Percentiles rank a stretch among this genome's conserved stretches.
phyloP scores from a whole-genome alignment of 2,329 filamentous ascomycete genomes.

The Colletotrichum australisinense region DNA sequence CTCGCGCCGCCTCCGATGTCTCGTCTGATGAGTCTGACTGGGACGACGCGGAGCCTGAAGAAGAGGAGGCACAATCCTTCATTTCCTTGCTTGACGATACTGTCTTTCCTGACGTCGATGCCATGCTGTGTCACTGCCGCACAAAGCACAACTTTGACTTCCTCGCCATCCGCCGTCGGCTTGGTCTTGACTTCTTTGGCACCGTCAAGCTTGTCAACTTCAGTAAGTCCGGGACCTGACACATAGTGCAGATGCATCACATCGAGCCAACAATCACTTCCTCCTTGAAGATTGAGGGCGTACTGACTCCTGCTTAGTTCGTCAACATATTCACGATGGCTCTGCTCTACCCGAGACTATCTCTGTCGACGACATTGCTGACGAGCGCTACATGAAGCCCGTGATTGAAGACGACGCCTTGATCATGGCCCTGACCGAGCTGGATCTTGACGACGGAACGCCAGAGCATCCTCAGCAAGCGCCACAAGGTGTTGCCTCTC shows the following conservation, averaged over 20 bases:
- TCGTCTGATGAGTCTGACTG: conserved; percentile 59
- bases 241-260: neutral
- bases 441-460: conserved; percentile 61
- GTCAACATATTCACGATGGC: conserved; percentile 57
- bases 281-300: neutral
- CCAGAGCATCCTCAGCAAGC: conserved; percentile 34
- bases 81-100: conserved; percentile 76
- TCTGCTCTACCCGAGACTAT: conserved; percentile 67
- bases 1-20: conserved; percentile 23
- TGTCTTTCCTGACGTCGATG: conserved; percentile 70
- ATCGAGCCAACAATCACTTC: neutral
- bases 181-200: conserved; percentile 78
- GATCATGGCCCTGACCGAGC: conserved; percentile 87
- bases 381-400: conserved; percentile 85
- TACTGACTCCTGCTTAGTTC: conserved; percentile 49
- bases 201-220: conserved; percentile 82
- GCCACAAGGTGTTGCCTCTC: conserved; percentile 54
- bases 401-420: conserved; percentile 90
- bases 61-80: conserved; percentile 69
- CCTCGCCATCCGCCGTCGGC: conserved; percentile 64
- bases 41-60: conserved; percentile 70
- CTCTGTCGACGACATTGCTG: conserved; percentile 71
- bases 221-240: conserved; percentile 44
- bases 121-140: conserved; percentile 78
- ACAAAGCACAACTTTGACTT: conserved; percentile 76